Evolutionary conservation across 2,329 filamentous ascomycete genomes (phyloP).

Genomic region (Fusarium xyrophilum): DNA sequence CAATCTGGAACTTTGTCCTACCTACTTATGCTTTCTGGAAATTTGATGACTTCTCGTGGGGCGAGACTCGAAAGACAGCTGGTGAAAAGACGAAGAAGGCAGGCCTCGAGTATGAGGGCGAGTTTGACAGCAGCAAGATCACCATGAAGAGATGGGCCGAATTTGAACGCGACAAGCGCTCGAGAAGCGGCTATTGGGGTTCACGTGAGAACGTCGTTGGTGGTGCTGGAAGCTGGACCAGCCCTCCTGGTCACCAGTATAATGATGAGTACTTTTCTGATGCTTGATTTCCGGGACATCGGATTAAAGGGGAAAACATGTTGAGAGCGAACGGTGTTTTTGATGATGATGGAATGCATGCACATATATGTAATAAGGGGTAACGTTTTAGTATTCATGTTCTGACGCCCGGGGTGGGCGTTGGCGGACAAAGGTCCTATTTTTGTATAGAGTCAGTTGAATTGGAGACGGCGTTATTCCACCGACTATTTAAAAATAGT

Average conservation of each 20-base stretch:
- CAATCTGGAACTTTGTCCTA: constrained; percentile 97
- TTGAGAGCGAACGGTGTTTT: constrained; percentile 35
- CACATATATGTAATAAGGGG: constrained; percentile 39
- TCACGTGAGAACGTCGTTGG: constrained; percentile 58
- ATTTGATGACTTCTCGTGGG: constrained; percentile 99
- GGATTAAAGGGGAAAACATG: constrained; percentile 22
- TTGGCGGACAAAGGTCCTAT: constrained; percentile 15
- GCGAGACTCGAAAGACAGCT: constrained; percentile 93
- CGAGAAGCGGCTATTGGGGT: constrained; percentile 59
- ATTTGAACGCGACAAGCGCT: constrained; percentile 76
- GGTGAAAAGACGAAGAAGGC: constrained; percentile 89
- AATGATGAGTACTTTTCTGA: constrained; percentile 65
- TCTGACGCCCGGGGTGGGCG: constrained; percentile 24
- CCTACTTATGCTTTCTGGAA: constrained; percentile 98
- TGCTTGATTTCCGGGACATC: constrained; percentile 45
- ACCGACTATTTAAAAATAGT: constrained; percentile 32
- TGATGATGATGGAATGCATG: constrained; percentile 29
- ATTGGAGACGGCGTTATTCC: constrained; percentile 34
- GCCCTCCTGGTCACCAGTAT: constrained; percentile 54
- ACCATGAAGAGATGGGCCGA: constrained; percentile 99
- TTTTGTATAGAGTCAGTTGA: constrained; percentile 38
- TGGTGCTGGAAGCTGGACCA: constrained; percentile 53
- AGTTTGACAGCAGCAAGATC: constrained; percentile 98
- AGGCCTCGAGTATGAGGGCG: constrained; percentile 86
- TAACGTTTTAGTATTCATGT: constrained; percentile 32